phyloP scores from a whole-genome alignment of 129 eudicot species.

The Tagetes patula region DNA sequence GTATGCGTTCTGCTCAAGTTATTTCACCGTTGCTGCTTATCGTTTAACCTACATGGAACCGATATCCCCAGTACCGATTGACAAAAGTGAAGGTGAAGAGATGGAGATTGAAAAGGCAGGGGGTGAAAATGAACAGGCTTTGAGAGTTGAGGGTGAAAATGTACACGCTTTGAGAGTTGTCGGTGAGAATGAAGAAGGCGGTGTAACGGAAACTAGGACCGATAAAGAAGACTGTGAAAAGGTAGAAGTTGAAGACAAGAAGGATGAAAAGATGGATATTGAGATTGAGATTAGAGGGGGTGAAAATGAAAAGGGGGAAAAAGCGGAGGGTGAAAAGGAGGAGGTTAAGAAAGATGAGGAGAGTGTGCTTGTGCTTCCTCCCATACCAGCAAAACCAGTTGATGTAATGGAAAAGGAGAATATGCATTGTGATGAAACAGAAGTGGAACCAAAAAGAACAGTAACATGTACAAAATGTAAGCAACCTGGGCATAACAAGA shows the following conservation, averaged over 20 bases:
- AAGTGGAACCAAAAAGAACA: constrained; percentile 52
- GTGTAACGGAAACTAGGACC: background rate
- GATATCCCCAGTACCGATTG: constrained; percentile 45
- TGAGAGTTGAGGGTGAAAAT: background rate
- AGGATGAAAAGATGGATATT: constrained; percentile 20
- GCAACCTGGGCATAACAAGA: constrained; percentile 74
- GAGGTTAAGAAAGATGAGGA: constrained; percentile 25
- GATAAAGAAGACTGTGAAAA: constrained; percentile 19
- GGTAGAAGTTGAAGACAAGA: constrained; percentile 8
- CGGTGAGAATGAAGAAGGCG: background rate
- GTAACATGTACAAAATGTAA: constrained; percentile 74
- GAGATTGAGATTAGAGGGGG: constrained; percentile 13
- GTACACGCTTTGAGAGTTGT: constrained; percentile 3
- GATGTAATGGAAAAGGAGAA: constrained; percentile 40
- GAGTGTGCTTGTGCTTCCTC: constrained; percentile 60
- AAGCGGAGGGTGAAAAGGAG: constrained; percentile 25
- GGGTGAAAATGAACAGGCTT: constrained; percentile 14
- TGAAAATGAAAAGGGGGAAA: constrained; percentile 5
- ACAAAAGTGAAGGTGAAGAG: constrained; percentile 31
- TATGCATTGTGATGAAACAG: constrained; percentile 47
- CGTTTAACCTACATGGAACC: constrained; percentile 51
- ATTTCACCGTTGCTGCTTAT: constrained; percentile 60
- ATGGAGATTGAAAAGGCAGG: background rate
- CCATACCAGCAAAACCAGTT: constrained; percentile 43
- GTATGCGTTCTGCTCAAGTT: constrained; percentile 60